Conservation (phyloP, 257 asterid species). For the Solanum commersonii region DNA sequence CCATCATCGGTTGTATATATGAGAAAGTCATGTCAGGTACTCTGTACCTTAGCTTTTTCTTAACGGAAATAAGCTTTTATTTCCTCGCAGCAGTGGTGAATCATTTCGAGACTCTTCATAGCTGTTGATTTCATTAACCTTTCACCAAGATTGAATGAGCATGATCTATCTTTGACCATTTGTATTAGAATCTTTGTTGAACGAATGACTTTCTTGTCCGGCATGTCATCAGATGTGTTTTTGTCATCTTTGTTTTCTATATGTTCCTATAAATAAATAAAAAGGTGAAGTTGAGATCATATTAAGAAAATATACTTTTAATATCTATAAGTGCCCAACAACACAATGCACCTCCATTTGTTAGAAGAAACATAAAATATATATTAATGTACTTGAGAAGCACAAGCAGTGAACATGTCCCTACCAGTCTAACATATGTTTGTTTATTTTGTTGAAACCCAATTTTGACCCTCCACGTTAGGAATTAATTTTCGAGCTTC, state of each 20-base stretch:
- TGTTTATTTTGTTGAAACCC: too few relatives aligned
- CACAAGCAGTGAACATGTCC: not conserved
- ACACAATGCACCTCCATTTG: not conserved
- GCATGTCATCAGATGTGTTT: not conserved
- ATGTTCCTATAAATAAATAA: not conserved
- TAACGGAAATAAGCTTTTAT: conserved; percentile 59
- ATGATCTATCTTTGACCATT: not conserved
- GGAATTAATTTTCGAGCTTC: too few relatives aligned
- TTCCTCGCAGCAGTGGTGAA: conserved; percentile 66
- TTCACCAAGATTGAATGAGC: conserved; percentile 34
- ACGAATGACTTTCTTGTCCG: not conserved
- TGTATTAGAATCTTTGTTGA: not conserved
- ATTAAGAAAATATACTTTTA: not conserved
- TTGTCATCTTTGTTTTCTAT: not conserved
- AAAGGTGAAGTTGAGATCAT: not conserved
- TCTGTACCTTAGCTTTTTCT: conserved; percentile 53
- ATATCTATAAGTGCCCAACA: not conserved
- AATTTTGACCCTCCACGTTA: too few relatives aligned
- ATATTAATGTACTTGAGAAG: not conserved
- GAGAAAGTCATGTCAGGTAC: conserved; percentile 86
- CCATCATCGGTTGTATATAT: conserved; percentile 79
- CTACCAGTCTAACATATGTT: not conserved
- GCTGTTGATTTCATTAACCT: conserved; percentile 85
- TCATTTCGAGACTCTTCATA: conserved; percentile 75
- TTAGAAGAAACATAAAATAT: not conserved